Conservation (phyloP, 345 rosid genomes). For the Conringia planisiliqua region DNA sequence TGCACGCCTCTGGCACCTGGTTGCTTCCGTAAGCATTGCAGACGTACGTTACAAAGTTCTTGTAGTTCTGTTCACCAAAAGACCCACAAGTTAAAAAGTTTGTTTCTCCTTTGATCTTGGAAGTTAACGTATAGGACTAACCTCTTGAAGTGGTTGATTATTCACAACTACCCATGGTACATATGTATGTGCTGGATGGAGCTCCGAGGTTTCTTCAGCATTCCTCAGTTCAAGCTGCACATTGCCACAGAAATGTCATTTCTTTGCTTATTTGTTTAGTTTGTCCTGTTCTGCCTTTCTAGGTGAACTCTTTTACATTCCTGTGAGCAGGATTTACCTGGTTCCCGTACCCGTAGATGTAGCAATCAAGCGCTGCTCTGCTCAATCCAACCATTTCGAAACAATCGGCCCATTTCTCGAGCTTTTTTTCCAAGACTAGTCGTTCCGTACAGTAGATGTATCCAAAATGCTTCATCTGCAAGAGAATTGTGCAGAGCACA, state of each 20-base stretch:
- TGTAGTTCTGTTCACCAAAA: conserved; percentile 44
- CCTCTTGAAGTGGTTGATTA: conserved; percentile 53
- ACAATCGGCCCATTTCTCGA: conserved; percentile 49
- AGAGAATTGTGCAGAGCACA: neutral
- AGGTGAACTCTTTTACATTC: neutral
- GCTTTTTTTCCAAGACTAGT: conserved; percentile 40
- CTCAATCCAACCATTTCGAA: conserved; percentile 42
- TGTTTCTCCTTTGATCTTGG: neutral
- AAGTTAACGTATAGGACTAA: conserved; percentile 11
- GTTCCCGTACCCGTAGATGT: conserved; percentile 48
- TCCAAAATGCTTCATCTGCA: conserved; percentile 53
- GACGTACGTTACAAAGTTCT: conserved; percentile 44
- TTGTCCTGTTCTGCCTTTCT: neutral
- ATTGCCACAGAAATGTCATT: neutral
- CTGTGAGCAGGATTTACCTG: conserved; percentile 36
- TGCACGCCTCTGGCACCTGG: conserved; percentile 51
- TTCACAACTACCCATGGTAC: conserved; percentile 74
- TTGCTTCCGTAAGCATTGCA: conserved; percentile 59
- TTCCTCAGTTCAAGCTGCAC: conserved; percentile 49
- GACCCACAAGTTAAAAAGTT: neutral
- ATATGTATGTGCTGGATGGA: conserved; percentile 54
- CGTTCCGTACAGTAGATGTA: conserved; percentile 52
- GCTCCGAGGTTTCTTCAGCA: conserved; percentile 51
- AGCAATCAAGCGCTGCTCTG: conserved; percentile 46
- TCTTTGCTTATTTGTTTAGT: neutral